Conservation (phyloP, 805 yeast species). For the Spathaspora boniae region DNA sequence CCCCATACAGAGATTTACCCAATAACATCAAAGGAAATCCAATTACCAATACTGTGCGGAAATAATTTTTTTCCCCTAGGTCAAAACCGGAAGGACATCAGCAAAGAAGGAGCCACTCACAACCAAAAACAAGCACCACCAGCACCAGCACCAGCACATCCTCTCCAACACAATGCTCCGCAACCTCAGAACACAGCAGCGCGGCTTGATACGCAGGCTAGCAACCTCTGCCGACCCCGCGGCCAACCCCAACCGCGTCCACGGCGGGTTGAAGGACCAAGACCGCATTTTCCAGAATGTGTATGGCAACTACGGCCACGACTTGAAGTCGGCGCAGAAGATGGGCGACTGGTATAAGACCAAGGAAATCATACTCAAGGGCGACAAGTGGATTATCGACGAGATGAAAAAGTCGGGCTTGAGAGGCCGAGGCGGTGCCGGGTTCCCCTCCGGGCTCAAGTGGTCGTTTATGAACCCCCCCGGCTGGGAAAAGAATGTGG, state of each 20-base stretch:
- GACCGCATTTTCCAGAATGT: slow-evolving; percentile 87
- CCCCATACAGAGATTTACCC: slow-evolving; percentile 11
- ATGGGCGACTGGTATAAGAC: slow-evolving; percentile 94
- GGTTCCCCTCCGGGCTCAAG: slow-evolving; percentile 86
- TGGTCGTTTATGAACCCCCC: slow-evolving; percentile 97
- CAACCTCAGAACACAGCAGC: slow-evolving; percentile 24
- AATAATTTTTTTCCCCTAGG: neutral
- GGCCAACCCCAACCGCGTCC: slow-evolving; percentile 48
- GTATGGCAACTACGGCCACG: slow-evolving; percentile 71
- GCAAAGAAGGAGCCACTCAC: neutral
- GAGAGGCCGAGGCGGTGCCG: slow-evolving; percentile 93
- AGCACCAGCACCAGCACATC: neutral
- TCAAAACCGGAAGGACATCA: neutral
- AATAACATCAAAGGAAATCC: slow-evolving; percentile 19
- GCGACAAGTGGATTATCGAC: slow-evolving; percentile 86
- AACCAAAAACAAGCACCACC: neutral
- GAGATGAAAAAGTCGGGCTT: slow-evolving; percentile 82
- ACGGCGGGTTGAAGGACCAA: slow-evolving; percentile 76
- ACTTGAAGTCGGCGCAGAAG: slow-evolving; percentile 66
- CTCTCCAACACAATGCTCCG: slow-evolving; percentile 32
- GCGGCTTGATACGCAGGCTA: slow-evolving; percentile 29
- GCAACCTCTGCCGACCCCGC: slow-evolving; percentile 48
- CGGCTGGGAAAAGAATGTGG: slow-evolving; percentile 86
- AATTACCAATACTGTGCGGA: slow-evolving; percentile 16
- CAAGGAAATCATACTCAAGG: slow-evolving; percentile 77